Evolutionary conservation across 345 rosid genomes (phyloP).

Genomic region (Populus euphratica): DNA sequence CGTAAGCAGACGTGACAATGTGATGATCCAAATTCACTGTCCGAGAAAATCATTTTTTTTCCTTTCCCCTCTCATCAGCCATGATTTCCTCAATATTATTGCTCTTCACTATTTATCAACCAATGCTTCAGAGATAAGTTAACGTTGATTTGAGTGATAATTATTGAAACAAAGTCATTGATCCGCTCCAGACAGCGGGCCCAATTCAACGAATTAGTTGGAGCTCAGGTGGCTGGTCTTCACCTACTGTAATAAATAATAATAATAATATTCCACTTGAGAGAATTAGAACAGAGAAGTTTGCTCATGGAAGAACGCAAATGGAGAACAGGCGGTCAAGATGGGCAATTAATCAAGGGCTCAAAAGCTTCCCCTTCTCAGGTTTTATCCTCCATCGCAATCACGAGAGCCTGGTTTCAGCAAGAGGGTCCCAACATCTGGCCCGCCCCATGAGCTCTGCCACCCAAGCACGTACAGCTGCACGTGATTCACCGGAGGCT

Average conservation of each 20-base stretch:
- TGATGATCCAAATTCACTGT: neutral
- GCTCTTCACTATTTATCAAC: neutral
- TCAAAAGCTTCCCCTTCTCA: neutral
- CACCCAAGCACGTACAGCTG: neutral
- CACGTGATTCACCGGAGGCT: constrained; percentile 6
- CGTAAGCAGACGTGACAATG: neutral
- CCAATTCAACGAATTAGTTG: constrained; percentile 9
- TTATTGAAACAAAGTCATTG: neutral
- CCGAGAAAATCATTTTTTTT: neutral
- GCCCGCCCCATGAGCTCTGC: constrained; percentile 4
- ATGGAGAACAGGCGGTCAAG: neutral
- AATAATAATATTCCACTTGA: neutral
- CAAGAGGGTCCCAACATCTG: neutral
- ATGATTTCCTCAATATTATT: neutral
- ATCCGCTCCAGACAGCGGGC: neutral
- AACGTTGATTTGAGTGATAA: neutral
- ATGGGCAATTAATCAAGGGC: too few species aligned
- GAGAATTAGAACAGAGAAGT: too few species aligned
- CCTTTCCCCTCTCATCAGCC: neutral
- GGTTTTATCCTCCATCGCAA: neutral
- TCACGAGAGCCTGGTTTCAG: neutral
- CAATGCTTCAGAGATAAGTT: constrained; percentile 8
- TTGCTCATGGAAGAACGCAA: neutral
- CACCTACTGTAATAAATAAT: neutral
- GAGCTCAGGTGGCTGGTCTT: neutral